phyloP scores from a whole-genome alignment of 768 basidiomycete genomes.

The Phaeotremella skinneri region DNA sequence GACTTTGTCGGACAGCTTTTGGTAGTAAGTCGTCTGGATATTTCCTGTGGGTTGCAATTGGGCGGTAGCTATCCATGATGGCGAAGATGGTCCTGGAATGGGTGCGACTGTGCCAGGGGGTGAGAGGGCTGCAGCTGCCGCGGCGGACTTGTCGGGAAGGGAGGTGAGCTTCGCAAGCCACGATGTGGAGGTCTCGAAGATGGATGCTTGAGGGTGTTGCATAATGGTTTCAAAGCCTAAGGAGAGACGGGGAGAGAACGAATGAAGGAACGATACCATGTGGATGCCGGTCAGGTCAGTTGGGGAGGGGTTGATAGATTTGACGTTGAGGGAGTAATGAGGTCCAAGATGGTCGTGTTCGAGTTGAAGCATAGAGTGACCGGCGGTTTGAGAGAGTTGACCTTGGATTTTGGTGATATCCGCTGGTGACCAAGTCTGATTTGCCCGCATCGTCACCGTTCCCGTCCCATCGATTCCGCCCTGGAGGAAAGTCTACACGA shows the following conservation, averaged over 20 bases:
- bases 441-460: constrained; percentile 79
- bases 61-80: constrained; percentile 85
- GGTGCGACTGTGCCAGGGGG: constrained; percentile 24
- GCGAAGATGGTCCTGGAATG: constrained; percentile 31
- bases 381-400: constrained; percentile 59
- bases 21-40: constrained; percentile 91
- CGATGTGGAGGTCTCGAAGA: constrained; percentile 59
- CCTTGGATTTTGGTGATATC: constrained; percentile 82
- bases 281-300: constrained; percentile 86
- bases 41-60: constrained; percentile 79
- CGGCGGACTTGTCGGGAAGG: constrained; percentile 35
- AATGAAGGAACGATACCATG: constrained; percentile 87
- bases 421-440: constrained; percentile 77
- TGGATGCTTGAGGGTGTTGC: constrained; percentile 68
- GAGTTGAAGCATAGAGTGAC: constrained; percentile 86
- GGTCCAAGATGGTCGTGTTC: constrained; percentile 91
- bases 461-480: constrained; percentile 93
- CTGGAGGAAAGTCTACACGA: constrained; percentile 75
- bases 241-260: constrained; percentile 83
- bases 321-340: constrained; percentile 81
- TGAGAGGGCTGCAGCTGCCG: constrained; percentile 31
- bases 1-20: constrained; percentile 89
- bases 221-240: constrained; percentile 80
- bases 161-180: constrained; percentile 53
- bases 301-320: constrained; percentile 87